Percentiles rank a stretch among this genome's conserved stretches.
phyloP scores from a whole-genome alignment of 768 basidiomycete species.

The Thelephora ganbajun region DNA sequence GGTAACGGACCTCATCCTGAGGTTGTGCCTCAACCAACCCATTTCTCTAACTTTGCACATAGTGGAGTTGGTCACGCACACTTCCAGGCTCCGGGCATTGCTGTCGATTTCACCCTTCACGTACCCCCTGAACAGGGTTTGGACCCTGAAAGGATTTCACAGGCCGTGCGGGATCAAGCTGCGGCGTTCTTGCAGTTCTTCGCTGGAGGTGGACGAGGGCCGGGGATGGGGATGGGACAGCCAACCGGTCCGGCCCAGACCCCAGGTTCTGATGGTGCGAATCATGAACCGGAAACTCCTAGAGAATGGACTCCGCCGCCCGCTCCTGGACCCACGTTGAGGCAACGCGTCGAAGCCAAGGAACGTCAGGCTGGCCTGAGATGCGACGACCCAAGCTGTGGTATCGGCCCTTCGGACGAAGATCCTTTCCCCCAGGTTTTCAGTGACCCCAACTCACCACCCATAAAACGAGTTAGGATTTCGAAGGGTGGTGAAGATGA shows the following conservation, averaged over 20 bases:
- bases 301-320: constrained; percentile 44
- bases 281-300: background rate
- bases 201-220: background rate
- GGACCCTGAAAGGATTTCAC: background rate
- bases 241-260: background rate
- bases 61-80: background rate
- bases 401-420: constrained; percentile 62
- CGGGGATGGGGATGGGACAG: constrained; percentile 2
- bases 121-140: background rate
- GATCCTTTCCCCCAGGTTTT: constrained; percentile 33
- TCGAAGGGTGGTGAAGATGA: constrained; percentile 7
- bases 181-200: background rate
- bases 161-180: background rate
- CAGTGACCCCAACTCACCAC: background rate
- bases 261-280: background rate
- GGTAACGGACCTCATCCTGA: no score
- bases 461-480: background rate
- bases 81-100: background rate
- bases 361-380: constrained; percentile 63
- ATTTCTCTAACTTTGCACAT: no score
- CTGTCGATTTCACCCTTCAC: background rate
- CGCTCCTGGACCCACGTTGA: constrained; percentile 54
- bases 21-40: no score
- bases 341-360: constrained; percentile 57
- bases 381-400: constrained; percentile 62